These are phyloP conservation scores for Carex myosuroides DNA, from an alignment of 176 grass and related monocot species.

Conservation along the genomic window DNA sequence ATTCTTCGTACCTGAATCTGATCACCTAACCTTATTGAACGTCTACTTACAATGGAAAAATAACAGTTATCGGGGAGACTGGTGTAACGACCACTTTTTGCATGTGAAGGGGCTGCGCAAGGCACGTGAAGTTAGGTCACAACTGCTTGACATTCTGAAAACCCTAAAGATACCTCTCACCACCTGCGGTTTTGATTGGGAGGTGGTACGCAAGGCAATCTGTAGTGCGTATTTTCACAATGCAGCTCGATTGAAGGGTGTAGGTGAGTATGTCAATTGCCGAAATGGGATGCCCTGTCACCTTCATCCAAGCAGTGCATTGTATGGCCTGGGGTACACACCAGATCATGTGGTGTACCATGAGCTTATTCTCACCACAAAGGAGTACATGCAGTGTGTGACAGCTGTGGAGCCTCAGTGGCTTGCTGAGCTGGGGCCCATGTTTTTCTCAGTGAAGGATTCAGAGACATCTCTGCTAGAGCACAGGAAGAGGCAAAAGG, in stretches of 20 bases:
- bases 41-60: constrained; percentile 95
- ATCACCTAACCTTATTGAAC: constrained; percentile 86
- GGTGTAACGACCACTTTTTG: constrained; percentile 96
- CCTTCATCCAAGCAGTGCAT: constrained; percentile 84
- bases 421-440: constrained; percentile 86
- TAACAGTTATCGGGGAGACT: constrained; percentile 89
- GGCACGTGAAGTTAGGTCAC: constrained; percentile 88
- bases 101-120: constrained; percentile 94
- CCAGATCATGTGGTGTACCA: constrained; percentile 91
- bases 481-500: constrained; percentile 89
- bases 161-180: constrained; percentile 74
- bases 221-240: constrained; percentile 98
- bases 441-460: constrained; percentile 96
- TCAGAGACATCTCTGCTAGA: constrained; percentile 78
- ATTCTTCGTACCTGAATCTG: constrained; percentile 97
- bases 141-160: constrained; percentile 88
- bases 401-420: constrained; percentile 88
- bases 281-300: constrained; percentile 95
- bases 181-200: constrained; percentile 82
- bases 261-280: constrained; percentile 93
- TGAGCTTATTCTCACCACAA: constrained; percentile 84
- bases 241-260: constrained; percentile 74
- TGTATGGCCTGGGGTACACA: constrained; percentile 83
- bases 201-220: constrained; percentile 86
- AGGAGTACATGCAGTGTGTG: constrained; percentile 99